Conservation (phyloP, 2,329 filamentous ascomycete species). For the Fusarium odoratissimum region DNA sequence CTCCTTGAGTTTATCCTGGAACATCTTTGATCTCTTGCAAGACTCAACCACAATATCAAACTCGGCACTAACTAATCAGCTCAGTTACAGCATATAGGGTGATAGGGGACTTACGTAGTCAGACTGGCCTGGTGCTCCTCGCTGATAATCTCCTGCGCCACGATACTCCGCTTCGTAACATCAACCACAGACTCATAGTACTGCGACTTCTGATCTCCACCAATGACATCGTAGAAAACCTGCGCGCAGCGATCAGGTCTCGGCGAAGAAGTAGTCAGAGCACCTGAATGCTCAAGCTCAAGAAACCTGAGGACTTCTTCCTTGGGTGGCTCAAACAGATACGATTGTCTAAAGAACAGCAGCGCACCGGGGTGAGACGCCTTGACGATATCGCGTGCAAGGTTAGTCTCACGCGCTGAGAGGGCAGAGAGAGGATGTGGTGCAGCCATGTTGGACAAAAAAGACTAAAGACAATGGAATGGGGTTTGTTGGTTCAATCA, state of each 20-base stretch:
- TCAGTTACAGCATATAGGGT: too few species aligned
- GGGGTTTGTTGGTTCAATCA: not conserved
- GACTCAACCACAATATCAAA: constrained; percentile 51
- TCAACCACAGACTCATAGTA: constrained; percentile 54
- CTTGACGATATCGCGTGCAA: constrained; percentile 51
- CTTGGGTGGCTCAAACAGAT: constrained; percentile 63
- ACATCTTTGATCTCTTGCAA: constrained; percentile 45
- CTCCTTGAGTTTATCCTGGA: constrained; percentile 47
- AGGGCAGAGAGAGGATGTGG: constrained; percentile 50
- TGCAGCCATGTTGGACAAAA: not conserved
- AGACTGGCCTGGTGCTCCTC: constrained; percentile 47
- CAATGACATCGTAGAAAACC: constrained; percentile 55
- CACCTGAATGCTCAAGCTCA: constrained; percentile 54
- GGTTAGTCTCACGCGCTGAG: constrained; percentile 45
- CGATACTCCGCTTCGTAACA: constrained; percentile 40
- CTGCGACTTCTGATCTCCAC: constrained; percentile 36
- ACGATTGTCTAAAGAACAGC: constrained; percentile 62
- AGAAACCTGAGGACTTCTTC: constrained; percentile 58
- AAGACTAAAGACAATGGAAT: not conserved
- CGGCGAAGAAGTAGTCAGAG: constrained; percentile 43
- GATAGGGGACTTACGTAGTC: constrained; percentile 41
- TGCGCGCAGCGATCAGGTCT: constrained; percentile 54
- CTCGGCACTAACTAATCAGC: constrained; percentile 24
- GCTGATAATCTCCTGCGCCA: constrained; percentile 45
- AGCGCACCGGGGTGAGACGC: constrained; percentile 44